Conservation (phyloP, 306 rosid species). For the Rosa multiflora region DNA sequence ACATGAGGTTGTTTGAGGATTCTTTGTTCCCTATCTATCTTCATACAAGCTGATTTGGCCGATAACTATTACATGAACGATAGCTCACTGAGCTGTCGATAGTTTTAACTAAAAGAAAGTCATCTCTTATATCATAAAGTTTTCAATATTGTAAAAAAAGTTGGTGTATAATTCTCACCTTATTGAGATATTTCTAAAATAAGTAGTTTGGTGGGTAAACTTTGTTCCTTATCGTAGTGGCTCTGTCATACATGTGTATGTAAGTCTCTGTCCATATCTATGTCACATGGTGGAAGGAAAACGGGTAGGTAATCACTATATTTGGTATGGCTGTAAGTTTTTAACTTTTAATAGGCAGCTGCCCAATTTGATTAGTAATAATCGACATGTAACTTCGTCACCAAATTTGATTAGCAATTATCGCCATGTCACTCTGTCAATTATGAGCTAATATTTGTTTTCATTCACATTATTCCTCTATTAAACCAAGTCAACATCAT, state of each 20-base stretch:
- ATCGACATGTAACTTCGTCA: background rate
- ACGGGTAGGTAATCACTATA: background rate
- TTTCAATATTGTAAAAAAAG: too few relatives aligned
- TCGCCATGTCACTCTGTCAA: conserved; percentile 10
- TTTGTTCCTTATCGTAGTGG: background rate
- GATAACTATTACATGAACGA: too few relatives aligned
- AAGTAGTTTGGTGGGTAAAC: background rate
- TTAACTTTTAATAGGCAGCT: background rate
- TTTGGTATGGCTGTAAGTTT: background rate
- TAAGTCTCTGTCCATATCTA: background rate
- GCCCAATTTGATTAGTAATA: background rate
- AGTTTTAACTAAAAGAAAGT: too few relatives aligned
- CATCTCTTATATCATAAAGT: too few relatives aligned
- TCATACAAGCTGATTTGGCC: too few relatives aligned
- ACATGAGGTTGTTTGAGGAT: too few relatives aligned
- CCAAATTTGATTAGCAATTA: conserved; percentile 3
- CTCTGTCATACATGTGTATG: background rate
- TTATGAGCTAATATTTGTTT: background rate
- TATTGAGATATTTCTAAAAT: background rate
- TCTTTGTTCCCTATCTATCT: too few relatives aligned
- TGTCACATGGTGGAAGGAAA: background rate
- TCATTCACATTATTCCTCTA: background rate
- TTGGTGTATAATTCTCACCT: background rate
- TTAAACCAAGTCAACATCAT: background rate
- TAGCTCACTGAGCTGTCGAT: too few relatives aligned